These are phyloP conservation scores for Teunomyces panamensis DNA, from an alignment of 805 yeast species.

Conservation along the genomic window DNA sequence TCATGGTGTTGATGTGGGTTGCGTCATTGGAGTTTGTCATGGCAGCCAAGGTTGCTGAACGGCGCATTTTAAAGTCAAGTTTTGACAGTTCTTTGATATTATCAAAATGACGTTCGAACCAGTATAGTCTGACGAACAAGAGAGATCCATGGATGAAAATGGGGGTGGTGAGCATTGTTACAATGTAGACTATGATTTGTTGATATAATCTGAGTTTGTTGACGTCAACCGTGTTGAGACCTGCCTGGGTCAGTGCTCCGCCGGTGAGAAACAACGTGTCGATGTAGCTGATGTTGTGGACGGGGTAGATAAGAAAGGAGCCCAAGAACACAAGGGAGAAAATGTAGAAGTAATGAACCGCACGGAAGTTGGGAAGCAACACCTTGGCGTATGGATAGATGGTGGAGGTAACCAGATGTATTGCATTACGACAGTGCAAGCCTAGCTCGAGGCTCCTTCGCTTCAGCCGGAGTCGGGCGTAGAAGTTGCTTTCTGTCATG, in stretches of 20 bases:
- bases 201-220: constrained; percentile 70
- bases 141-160: constrained; percentile 81
- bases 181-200: constrained; percentile 66
- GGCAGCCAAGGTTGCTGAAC: constrained; percentile 70
- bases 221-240: constrained; percentile 74
- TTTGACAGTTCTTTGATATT: constrained; percentile 78
- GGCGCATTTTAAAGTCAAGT: constrained; percentile 73
- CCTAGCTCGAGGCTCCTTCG: constrained; percentile 13
- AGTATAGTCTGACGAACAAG: constrained; percentile 74
- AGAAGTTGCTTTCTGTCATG: constrained; percentile 4
- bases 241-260: constrained; percentile 88
- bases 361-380: constrained; percentile 52
- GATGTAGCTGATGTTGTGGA: constrained; percentile 61
- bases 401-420: constrained; percentile 33
- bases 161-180: constrained; percentile 74
- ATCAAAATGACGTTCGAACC: constrained; percentile 87
- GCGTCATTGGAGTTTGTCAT: constrained; percentile 33
- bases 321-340: constrained; percentile 56
- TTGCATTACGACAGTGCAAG: constrained; percentile 25
- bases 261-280: constrained; percentile 76
- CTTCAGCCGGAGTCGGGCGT: constrained; percentile 3
- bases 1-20: constrained; percentile 23
- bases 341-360: constrained; percentile 75
- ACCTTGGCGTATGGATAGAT: constrained; percentile 41
- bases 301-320: constrained; percentile 76